Conservation (phyloP, 495 filamentous ascomycete genomes). For the Aspergillus biplanus region DNA sequence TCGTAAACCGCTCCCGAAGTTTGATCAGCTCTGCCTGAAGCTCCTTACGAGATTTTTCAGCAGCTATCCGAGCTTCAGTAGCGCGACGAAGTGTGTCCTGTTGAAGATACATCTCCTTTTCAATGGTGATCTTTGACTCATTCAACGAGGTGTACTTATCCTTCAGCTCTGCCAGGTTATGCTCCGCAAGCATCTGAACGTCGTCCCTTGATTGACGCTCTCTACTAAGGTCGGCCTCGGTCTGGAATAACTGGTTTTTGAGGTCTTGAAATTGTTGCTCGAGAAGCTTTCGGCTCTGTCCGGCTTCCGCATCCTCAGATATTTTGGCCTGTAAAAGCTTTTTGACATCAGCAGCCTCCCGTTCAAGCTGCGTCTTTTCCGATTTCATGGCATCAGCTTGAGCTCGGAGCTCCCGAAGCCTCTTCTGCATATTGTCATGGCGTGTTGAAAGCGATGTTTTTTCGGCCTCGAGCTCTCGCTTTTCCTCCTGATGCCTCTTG, state of each 20-base stretch:
- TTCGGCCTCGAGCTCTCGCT: constrained; percentile 75
- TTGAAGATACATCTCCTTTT: constrained; percentile 98
- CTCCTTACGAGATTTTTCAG: constrained; percentile 87
- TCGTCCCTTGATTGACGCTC: constrained; percentile 97
- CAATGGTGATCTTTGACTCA: constrained; percentile 94
- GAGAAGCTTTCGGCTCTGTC: constrained; percentile 81
- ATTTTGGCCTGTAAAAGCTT: constrained; percentile 83
- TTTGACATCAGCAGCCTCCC: constrained; percentile 88
- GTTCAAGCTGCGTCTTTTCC: constrained; percentile 79
- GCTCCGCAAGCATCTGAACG: constrained; percentile 87
- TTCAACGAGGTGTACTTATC: constrained; percentile 88
- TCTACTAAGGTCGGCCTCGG: constrained; percentile 85
- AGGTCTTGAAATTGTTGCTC: constrained; percentile 87
- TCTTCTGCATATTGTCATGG: constrained; percentile 77
- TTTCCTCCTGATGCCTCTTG: constrained; percentile 76
- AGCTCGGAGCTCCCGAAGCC: constrained; percentile 82
- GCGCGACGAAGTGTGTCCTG: constrained; percentile 91
- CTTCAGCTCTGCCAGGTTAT: constrained; percentile 79
- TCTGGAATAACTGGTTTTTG: constrained; percentile 80
- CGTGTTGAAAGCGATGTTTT: constrained; percentile 67
- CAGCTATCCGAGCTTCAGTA: constrained; percentile 74
- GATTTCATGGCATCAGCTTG: constrained; percentile 84
- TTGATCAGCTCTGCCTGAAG: constrained; percentile 82
- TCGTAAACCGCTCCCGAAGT: constrained; percentile 78
- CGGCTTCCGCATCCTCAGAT: constrained; percentile 85